Evolutionary conservation across 768 basidiomycete genomes (phyloP).

Genomic region (Boletus rubescentipes): DNA sequence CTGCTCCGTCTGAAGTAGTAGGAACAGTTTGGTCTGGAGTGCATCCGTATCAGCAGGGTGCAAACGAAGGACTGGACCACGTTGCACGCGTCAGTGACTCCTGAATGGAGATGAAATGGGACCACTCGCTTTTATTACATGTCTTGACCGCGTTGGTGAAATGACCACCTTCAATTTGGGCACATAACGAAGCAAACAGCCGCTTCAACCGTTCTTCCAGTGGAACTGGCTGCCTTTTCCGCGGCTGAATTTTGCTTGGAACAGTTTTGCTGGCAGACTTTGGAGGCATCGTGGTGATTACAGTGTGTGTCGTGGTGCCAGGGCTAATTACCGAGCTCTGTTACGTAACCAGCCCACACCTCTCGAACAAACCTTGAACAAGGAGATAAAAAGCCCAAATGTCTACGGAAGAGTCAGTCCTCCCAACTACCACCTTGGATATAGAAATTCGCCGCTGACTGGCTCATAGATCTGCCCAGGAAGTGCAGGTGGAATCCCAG

Average conservation of each 20-base stretch:
- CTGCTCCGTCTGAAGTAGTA: constrained; percentile 84
- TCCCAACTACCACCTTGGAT: constrained; percentile 3
- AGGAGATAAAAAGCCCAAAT: constrained; percentile 35
- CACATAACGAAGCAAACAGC: constrained; percentile 75
- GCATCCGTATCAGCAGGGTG: constrained; percentile 70
- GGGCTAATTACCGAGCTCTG: constrained; percentile 21
- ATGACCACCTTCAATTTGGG: constrained; percentile 90
- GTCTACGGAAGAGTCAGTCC: constrained; percentile 54
- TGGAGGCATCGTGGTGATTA: constrained; percentile 24
- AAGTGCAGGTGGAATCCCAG: constrained; percentile 31
- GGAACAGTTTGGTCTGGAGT: constrained; percentile 79
- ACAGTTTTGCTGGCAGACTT: constrained; percentile 7
- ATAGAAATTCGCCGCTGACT: background rate
- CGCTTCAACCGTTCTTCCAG: constrained; percentile 43
- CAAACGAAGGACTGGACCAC: constrained; percentile 62
- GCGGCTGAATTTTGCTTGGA: constrained; percentile 8
- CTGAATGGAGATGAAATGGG: constrained; percentile 20
- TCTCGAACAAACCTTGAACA: background rate
- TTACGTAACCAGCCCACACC: constrained; percentile 20
- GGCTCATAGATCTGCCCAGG: constrained; percentile 27
- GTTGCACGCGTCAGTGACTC: constrained; percentile 18
- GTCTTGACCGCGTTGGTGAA: constrained; percentile 85
- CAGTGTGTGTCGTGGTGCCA: background rate
- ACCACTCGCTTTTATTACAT: constrained; percentile 80
- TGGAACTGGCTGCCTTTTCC: constrained; percentile 23